These are phyloP conservation scores for Naganishia sp. DNA, from an alignment of 1,284 basidiomycete species.

Conservation along the genomic window DNA sequence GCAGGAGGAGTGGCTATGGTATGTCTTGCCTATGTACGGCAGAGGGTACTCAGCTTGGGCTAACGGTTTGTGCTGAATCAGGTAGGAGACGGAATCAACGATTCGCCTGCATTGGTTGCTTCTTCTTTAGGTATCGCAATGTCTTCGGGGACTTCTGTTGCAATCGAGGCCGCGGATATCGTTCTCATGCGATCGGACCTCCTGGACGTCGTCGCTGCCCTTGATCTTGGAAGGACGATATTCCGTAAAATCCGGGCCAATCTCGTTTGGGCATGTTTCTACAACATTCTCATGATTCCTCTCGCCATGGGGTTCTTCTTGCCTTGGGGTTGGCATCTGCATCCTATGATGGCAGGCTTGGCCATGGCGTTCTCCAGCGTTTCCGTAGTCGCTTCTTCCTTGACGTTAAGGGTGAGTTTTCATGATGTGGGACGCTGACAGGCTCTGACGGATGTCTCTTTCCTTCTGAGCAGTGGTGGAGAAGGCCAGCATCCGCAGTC, in stretches of 20 bases:
- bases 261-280: slow-evolving; percentile 87
- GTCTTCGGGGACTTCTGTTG: slow-evolving; percentile 91
- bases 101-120: slow-evolving; percentile 92
- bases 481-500: slow-evolving; percentile 66
- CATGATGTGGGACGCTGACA: slow-evolving; percentile 5
- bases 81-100: slow-evolving; percentile 99
- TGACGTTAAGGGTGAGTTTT: slow-evolving; percentile 66
- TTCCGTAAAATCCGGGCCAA: slow-evolving; percentile 83
- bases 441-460: slow-evolving; percentile 6
- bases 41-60: slow-evolving; percentile 8
- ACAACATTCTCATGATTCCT: slow-evolving; percentile 94
- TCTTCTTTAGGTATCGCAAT: slow-evolving; percentile 95
- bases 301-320: slow-evolving; percentile 96
- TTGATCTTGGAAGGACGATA: slow-evolving; percentile 85
- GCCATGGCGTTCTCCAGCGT: slow-evolving; percentile 98
- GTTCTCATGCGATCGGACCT: slow-evolving; percentile 96
- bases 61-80: slow-evolving; percentile 46
- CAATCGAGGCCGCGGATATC: slow-evolving; percentile 95
- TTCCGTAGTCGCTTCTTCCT: slow-evolving; percentile 86
- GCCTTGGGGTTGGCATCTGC: slow-evolving; percentile 87
- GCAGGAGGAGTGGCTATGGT: slow-evolving; percentile 84
- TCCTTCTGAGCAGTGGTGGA: slow-evolving; percentile 64
- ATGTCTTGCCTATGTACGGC: slow-evolving; percentile 40
- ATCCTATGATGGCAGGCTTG: slow-evolving; percentile 96
- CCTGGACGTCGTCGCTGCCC: slow-evolving; percentile 92